A percentile compares a stretch with the other conserved stretches of the same genome.
Conservation (phyloP, 1,284 basidiomycete genomes). For the Calocybe gambosa region DNA sequence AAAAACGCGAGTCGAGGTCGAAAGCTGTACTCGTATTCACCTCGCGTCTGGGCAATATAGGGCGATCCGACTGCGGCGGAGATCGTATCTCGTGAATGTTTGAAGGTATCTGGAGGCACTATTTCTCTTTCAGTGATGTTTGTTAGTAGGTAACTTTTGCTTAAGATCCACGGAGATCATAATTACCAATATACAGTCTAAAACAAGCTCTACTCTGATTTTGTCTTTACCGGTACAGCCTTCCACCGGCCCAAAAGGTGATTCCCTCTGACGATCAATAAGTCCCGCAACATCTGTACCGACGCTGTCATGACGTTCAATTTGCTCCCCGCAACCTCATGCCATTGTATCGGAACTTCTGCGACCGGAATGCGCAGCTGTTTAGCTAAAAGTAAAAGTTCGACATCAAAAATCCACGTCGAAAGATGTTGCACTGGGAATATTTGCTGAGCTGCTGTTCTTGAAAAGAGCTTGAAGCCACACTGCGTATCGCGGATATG, state of each 20-base stretch:
- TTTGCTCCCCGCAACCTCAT: constrained; percentile 89
- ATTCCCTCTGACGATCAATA: constrained; percentile 80
- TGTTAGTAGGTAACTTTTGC: too few relatives aligned
- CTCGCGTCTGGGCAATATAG: too few relatives aligned
- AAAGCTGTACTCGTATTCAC: too few relatives aligned
- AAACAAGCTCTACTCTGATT: constrained; percentile 12
- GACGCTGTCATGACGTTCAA: constrained; percentile 80
- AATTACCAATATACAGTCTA: constrained; percentile 1
- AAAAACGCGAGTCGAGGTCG: too few relatives aligned
- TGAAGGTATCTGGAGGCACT: too few relatives aligned
- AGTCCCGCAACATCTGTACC: constrained; percentile 83
- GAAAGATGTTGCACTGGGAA: constrained; percentile 81
- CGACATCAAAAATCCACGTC: constrained; percentile 95
- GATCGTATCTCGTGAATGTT: too few relatives aligned
- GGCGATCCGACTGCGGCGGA: too few relatives aligned
- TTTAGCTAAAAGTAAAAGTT: constrained; percentile 86
- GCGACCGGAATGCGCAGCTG: constrained; percentile 67
- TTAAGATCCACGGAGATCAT: too few relatives aligned
- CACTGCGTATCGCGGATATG: constrained; percentile 93
- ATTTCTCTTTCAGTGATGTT: too few relatives aligned
- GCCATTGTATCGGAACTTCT: constrained; percentile 89
- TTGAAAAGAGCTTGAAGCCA: constrained; percentile 92
- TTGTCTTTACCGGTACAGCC: constrained; percentile 17
- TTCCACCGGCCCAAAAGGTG: constrained; percentile 72
- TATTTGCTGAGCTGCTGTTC: constrained; percentile 69